Evolutionary conservation across 768 basidiomycete genomes (phyloP), one percentile per base, ranked within the genome.

Genomic region (Phallus indusiatus): DNA sequence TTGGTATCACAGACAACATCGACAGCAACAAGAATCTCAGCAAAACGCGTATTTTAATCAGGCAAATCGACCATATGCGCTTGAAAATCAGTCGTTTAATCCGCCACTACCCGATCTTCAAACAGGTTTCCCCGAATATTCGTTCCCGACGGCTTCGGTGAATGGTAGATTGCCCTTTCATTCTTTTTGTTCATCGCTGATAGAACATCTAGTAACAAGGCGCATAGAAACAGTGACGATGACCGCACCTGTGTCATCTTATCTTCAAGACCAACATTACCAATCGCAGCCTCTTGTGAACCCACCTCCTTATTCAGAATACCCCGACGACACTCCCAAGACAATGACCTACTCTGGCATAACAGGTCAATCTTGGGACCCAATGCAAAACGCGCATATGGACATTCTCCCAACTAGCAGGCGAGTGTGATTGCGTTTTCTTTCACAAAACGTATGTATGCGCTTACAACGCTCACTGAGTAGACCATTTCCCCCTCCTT

Each of bases 281-380:
- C 42, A 65, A 54, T 64, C 18, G 64, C 53, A 60, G 67, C 69
- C 22, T 74, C 71, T 62, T 74, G 71, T 33, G 78, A 71, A 69
- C 79, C 75, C 53, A 71, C 67, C 83, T 0, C 81, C 80, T 17
- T 86, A 87, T 65, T 75, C 83, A 1, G 86, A 88, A 62, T 88
- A 88, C 70, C 74, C 86, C 17, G 76, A 84, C 67, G 71, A 88
- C 28, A 74, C 79, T 3, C 72, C 79, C n/a, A 67, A 78, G 9
- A 75, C 77, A 7, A 69, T 70, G 11, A 73, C 78, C 10, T 51
- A 53, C 11, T 54, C 49, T 16, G 66, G 63, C 4, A 73, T 77
- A 47, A 76, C 81, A 61, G 73, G 78, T 16, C 78, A 76, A 17
- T 87, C 83, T 63, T 90, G 88, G 88, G 78, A 83, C 55, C 71